Base-by-base conservation (phyloP, 208 protist species). In the Trypanosoma boissoni region DNA sequence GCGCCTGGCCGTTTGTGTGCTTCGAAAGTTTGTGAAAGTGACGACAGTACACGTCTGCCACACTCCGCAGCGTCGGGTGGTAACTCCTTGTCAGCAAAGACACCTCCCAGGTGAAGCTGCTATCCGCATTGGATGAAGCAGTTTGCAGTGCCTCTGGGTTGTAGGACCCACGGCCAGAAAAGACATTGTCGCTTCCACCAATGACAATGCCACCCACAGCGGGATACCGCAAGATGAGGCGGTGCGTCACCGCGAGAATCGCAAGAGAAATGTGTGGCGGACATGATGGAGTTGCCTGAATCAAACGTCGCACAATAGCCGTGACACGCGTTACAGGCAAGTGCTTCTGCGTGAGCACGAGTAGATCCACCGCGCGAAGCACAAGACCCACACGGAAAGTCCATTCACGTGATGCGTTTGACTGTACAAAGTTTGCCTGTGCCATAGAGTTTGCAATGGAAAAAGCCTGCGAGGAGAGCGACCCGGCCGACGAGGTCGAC, bases 371-470 rank as follows among this genome's bases (percentile, higher is more conserved):
- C 24, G 90, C 82, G 18, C 90, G 86, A 50, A 96, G 75, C 24
- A 96, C 86, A 28, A 96, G 68, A 45, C 86, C 74, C 18, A 92
- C 82, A 64, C 83, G 84, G 57, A 92, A 96, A 23, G 86, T 92
- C 86, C 86, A 93, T 72, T 96, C 90, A 28, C 78, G 79, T 44
- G 76, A 81, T 20, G 80, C 84, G 58, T 92, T 94, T 16, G 78
- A 72, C 58, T 92, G 86, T 55, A 92, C 77, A 64, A 92, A 83
- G 56, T 82, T 70, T 21, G 63, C 76, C 58, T 84, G 76, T 41
- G 84, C 85, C 90, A 96, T 96, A 42, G 90, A 96, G 57, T 91
- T 77, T 20, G 86, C 86, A 52, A 96, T 93, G 27, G 90, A 96
- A 60, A 96, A 96, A 49, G 90, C 90, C 68, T 86, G 72, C 6